Conservation (phyloP, 2,329 filamentous ascomycete genomes). For the Monosporascus sp. region DNA sequence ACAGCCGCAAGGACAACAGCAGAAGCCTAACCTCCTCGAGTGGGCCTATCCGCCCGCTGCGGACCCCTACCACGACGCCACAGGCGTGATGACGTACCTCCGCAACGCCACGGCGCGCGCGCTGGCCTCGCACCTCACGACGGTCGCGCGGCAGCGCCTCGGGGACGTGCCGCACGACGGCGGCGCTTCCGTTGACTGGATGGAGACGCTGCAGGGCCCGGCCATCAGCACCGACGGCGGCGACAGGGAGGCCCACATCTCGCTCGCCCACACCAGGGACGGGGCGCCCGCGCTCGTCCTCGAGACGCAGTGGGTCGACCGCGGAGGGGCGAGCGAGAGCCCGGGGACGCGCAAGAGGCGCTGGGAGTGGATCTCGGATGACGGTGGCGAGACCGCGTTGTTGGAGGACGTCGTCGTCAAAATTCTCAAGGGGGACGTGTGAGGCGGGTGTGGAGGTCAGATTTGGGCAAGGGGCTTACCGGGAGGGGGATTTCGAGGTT, state of each 20-base stretch:
- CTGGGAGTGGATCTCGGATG: no score
- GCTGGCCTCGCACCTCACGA: conserved; percentile 13
- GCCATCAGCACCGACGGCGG: conserved; percentile 13
- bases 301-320: conserved; percentile 11
- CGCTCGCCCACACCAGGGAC: conserved; percentile 45
- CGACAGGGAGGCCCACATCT: conserved; percentile 10
- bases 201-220: conserved; percentile 17
- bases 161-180: conserved; percentile 9
- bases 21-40: conserved; percentile 27
- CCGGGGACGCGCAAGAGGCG: conserved; percentile 7
- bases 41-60: conserved; percentile 35
- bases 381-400: no score
- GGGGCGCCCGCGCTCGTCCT: conserved; percentile 31
- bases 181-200: conserved; percentile 13
- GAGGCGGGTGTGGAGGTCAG: no score
- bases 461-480: no score
- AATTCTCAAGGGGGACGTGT: no score
- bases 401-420: no score
- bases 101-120: conserved; percentile 33
- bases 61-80: conserved; percentile 34
- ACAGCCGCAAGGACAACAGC: background rate
- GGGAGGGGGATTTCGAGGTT: no score
- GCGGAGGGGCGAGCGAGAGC: background rate
- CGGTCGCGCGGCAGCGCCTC: background rate
- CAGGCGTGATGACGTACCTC: conserved; percentile 41